Evolutionary conservation across 148 eudicot species (phyloP), one percentile per base, ranked within the genome.

Genomic region (Euryodendron excelsum): DNA sequence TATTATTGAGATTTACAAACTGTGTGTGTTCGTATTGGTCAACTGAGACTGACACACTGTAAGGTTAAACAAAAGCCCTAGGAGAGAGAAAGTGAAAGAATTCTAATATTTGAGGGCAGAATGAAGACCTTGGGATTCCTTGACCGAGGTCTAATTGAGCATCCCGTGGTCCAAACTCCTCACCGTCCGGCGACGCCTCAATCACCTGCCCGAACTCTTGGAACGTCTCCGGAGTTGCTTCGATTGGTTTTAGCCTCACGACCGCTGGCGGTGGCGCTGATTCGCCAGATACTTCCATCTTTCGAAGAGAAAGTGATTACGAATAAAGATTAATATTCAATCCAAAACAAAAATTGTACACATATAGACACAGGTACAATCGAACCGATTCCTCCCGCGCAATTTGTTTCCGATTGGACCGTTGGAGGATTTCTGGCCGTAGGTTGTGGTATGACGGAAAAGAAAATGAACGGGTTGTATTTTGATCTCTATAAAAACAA

Each of bases 131-230:
- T 7, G 98, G 98, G 56, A 56, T 90, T 44, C 98, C 98, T 34
- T 75, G 80, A n/a, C 87, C 84, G 55, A 93, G 94, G 83, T 90
- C 90, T 37, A 94, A 91, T 47, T 90, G 94, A 64, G 96, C 98
- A 82, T 94, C 98, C 69, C 27, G 79, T 70, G 96, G 94, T 3
- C 96, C 96, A 69, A 88, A 94, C 30, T 79, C 79, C 23, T 85
- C 84, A 21, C 88, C 90, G 77, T 91, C 98, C 53, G 83, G 59
- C 1, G 85, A 85, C 45, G 93, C 82, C 34, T 87, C 81, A 18
- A 94, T 87, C 14, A 92, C 93, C 80, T 94, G 94, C 2, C 98
- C 98, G 78, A 86, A 94, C 14, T 90, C 91, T 72, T 75, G 33
- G 85, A 94, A 94, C 75, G 81, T 89, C 82, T 89, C 94, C 67